These are phyloP conservation scores for Fraxinus cuspidata DNA, from an alignment of 257 asterid genomes.

Conservation along the genomic window DNA sequence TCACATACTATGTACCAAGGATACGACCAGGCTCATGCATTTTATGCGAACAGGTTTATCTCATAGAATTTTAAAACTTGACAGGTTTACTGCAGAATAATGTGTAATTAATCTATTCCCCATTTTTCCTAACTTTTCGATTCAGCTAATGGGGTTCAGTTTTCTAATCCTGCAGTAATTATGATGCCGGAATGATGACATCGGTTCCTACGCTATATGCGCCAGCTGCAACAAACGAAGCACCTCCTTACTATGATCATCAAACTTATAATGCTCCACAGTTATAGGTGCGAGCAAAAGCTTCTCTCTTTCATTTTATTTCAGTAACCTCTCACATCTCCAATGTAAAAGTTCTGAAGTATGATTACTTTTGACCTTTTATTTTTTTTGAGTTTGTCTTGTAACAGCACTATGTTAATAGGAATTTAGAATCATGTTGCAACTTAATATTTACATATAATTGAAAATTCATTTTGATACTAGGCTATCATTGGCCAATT, in stretches of 20 bases:
- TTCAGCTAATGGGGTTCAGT: background rate
- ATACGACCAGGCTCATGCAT: slow-evolving; percentile 57
- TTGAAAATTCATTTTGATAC: background rate
- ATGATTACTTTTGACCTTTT: background rate
- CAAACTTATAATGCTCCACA: slow-evolving; percentile 51
- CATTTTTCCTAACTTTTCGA: background rate
- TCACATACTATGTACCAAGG: slow-evolving; percentile 58
- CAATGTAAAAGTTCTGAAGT: background rate
- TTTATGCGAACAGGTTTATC: slow-evolving; percentile 61
- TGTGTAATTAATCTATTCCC: background rate
- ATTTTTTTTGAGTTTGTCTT: background rate
- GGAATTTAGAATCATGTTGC: background rate
- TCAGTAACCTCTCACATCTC: background rate
- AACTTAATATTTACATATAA: background rate
- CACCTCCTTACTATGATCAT: slow-evolving; percentile 47
- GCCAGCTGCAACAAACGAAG: slow-evolving; percentile 39
- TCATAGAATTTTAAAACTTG: background rate
- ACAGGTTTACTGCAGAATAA: background rate
- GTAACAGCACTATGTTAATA: background rate
- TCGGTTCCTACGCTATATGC: slow-evolving; percentile 37
- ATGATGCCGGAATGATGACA: slow-evolving; percentile 43
- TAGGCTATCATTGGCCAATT: background rate
- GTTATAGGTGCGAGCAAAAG: slow-evolving; percentile 27
- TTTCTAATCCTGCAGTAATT: slow-evolving; percentile 41
- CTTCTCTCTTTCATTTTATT: background rate